Percentiles rank a stretch among this genome's conserved stretches.
Conservation (phyloP, 441 rosid species). For the Iberis amara region DNA sequence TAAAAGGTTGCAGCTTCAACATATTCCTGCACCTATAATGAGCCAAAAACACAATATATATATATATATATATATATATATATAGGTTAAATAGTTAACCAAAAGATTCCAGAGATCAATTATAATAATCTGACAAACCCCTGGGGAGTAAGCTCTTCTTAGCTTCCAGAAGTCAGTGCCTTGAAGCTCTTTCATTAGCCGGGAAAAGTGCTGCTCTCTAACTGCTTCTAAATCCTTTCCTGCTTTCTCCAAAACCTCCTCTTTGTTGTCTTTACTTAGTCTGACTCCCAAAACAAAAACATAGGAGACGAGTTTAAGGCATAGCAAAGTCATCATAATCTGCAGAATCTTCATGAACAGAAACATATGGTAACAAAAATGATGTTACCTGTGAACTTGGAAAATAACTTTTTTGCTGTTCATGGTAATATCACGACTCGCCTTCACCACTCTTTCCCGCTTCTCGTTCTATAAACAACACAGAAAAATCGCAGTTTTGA, state of each 20-base stretch:
- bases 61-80: neutral
- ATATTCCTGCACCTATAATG: slow-evolving; percentile 77
- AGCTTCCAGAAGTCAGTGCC: slow-evolving; percentile 96
- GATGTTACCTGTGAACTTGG: slow-evolving; percentile 79
- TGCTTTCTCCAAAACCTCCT: slow-evolving; percentile 74
- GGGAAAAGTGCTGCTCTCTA: slow-evolving; percentile 47
- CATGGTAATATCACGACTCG: slow-evolving; percentile 85
- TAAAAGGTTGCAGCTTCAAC: slow-evolving; percentile 92
- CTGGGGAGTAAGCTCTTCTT: slow-evolving; percentile 83
- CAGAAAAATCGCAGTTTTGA: neutral
- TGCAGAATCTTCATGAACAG: neutral
- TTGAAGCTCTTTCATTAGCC: slow-evolving; percentile 69
- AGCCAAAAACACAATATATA: slow-evolving; percentile 7
- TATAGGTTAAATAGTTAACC: neutral
- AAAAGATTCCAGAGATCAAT: slow-evolving; percentile 8
- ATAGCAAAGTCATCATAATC: neutral
- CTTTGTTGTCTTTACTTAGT: slow-evolving; percentile 61
- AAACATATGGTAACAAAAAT: slow-evolving; percentile 6
- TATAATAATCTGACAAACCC: slow-evolving; percentile 39
- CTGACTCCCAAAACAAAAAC: slow-evolving; percentile 32
- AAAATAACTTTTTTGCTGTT: slow-evolving; percentile 92
- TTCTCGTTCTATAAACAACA: slow-evolving; percentile 60
- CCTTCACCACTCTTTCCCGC: slow-evolving; percentile 89
- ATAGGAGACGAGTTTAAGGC: neutral
- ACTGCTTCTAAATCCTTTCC: slow-evolving; percentile 72